Evolutionary conservation across 805 yeast species (phyloP), one percentile per base, ranked within the genome.

Genomic region (Candida ficus): DNA sequence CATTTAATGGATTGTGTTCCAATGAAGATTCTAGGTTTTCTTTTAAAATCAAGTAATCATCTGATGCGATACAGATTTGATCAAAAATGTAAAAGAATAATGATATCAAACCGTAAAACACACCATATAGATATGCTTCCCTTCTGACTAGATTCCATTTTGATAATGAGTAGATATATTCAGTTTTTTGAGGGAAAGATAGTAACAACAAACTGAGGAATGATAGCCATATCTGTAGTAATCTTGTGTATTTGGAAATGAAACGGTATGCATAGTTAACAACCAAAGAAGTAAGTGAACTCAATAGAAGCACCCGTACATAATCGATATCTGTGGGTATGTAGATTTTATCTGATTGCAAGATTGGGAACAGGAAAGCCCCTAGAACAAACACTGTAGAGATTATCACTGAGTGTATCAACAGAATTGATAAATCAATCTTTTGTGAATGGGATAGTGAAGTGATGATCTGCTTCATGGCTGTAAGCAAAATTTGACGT

Each of bases 131-230:
- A 39, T 56, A 67, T 2, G 66, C 58, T 47, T 67, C 69, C 34
- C 64, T 56, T 31, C 65, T 68, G 3, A 64, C 62, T n/a, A 68
- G 54, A 36, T 66, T 68, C 68, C 70, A 68, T 19, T 42, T 37
- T 2, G 57, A 48, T 27, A 47, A 40, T 13, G 54, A 48, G 12
- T 38, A 42, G 12, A 44, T 48, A 7, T 43, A 41, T 19, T 57
- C 59, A 29, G 63, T 60, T 25, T 56, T 46, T 41, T 67, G 73
- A 3, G 73, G 73, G 37, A 64, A 64, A 20, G 73, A 69, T 39
- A 66, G 45, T 13, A 62, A 53, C 14, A 64, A 49, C 7, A 68
- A 41, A 3, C 67, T 60, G 28, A 62, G 43, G 29, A 68, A 58
- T 44, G 61, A 56, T 32, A 64, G 48, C 63, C 64, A 59, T 35